Conservation (phyloP, 805 yeast species). For the Yamadazyma olivae region DNA sequence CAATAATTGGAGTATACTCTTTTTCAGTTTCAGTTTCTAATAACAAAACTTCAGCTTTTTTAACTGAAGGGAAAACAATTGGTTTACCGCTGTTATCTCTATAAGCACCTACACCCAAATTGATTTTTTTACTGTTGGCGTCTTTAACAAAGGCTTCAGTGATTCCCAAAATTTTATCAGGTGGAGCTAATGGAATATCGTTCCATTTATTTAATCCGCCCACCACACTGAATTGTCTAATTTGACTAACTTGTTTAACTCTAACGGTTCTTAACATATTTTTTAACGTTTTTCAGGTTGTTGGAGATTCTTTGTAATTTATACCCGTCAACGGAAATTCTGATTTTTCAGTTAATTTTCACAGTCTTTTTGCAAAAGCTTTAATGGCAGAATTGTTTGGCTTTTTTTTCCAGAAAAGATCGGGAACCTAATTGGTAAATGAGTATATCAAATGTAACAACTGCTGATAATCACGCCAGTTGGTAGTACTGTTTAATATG, state of each 20-base stretch:
- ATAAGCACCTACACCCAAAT: conserved; percentile 89
- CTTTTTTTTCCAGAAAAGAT: no score
- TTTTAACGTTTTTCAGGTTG: neutral
- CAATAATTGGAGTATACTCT: conserved; percentile 86
- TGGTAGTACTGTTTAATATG: no score
- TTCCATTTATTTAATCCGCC: conserved; percentile 19
- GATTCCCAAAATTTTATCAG: conserved; percentile 83
- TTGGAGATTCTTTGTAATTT: conserved; percentile 2
- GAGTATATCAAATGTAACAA: no score
- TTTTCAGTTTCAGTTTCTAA: conserved; percentile 56
- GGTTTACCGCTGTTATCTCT: conserved; percentile 87
- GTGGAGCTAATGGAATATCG: conserved; percentile 56
- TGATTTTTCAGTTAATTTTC: no score
- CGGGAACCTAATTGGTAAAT: no score
- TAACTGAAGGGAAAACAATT: conserved; percentile 77
- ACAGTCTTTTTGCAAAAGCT: no score
- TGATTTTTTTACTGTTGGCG: conserved; percentile 51
- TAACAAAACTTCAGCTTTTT: conserved; percentile 57
- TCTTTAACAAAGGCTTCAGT: conserved; percentile 74
- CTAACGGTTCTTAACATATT: conserved; percentile 5
- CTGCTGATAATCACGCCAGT: no score
- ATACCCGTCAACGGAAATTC: conserved; percentile 6
- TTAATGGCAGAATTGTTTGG: no score
- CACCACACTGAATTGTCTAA: conserved; percentile 12
- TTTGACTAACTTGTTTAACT: neutral